Evolutionary conservation across 768 basidiomycete species (phyloP).

Genomic region (Kwoniella dejecticola): DNA sequence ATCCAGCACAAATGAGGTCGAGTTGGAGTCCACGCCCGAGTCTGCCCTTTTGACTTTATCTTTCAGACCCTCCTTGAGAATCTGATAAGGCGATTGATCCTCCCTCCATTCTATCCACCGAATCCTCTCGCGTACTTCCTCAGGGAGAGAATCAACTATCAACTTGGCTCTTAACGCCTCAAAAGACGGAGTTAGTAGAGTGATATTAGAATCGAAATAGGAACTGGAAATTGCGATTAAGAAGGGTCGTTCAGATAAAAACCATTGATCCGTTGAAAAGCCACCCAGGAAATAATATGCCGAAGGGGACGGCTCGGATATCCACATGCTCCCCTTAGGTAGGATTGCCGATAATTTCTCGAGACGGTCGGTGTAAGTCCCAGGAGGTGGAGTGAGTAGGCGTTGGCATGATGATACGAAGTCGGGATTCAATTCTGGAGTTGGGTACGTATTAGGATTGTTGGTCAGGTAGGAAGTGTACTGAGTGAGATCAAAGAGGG

Average conservation of each 20-base stretch:
- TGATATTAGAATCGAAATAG: conserved; percentile 32
- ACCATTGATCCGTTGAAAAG: conserved; percentile 64
- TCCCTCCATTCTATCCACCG: conserved; percentile 61
- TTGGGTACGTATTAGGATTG: not conserved
- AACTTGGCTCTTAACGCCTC: conserved; percentile 71
- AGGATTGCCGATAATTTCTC: conserved; percentile 14
- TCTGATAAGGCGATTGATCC: conserved; percentile 67
- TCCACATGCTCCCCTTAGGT: conserved; percentile 57
- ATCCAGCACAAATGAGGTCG: conserved; percentile 59
- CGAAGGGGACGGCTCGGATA: conserved; percentile 76
- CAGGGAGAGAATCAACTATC: conserved; percentile 61
- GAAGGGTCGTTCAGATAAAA: conserved; percentile 75
- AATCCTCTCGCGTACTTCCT: conserved; percentile 46
- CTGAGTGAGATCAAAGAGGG: not conserved
- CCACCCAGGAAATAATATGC: conserved; percentile 74
- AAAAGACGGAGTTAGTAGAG: conserved; percentile 72
- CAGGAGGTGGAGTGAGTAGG: conserved; percentile 13
- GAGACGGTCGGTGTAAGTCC: conserved; percentile 25
- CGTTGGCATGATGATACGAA: conserved; percentile 24
- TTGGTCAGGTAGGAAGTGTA: not conserved
- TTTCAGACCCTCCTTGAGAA: conserved; percentile 57
- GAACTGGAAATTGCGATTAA: conserved; percentile 66
- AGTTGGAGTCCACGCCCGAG: too few species aligned
- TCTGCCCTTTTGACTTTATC: too few species aligned
- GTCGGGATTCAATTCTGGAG: conserved; percentile 8